Evolutionary conservation across 495 filamentous ascomycete genomes (phyloP).

Genomic region (Penicillium chermesinum): DNA sequence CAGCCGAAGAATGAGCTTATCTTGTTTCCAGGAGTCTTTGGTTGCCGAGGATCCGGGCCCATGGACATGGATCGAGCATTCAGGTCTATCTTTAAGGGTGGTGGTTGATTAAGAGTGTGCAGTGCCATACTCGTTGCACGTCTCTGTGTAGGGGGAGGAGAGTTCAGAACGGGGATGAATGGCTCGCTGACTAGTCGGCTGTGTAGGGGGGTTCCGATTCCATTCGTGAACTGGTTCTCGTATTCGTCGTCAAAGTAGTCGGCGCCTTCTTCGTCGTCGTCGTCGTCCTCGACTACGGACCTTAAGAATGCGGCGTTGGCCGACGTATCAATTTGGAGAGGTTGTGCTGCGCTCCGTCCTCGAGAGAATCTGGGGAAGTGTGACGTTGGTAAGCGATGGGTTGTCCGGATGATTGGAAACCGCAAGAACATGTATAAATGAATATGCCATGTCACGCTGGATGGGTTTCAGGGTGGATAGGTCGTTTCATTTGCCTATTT

Average conservation of each 20-base stretch:
- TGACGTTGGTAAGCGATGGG: constrained; percentile 28
- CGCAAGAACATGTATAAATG: constrained; percentile 16
- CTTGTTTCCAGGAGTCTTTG: constrained; percentile 57
- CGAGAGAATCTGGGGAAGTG: constrained; percentile 35
- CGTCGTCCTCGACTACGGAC: constrained; percentile 23
- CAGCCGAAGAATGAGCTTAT: constrained; percentile 68
- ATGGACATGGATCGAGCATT: constrained; percentile 29
- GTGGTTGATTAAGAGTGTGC: constrained; percentile 32
- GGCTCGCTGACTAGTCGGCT: constrained; percentile 46
- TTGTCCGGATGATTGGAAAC: constrained; percentile 20
- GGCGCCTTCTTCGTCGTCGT: constrained; percentile 27
- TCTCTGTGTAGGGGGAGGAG: constrained; percentile 32
- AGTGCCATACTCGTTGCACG: constrained; percentile 43
- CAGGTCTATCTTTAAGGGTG: constrained; percentile 38
- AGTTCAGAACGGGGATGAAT: constrained; percentile 40
- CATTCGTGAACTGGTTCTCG: constrained; percentile 40
- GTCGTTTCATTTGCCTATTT: too few relatives aligned
- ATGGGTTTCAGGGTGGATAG: background rate
- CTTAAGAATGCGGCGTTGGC: constrained; percentile 19
- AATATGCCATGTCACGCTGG: constrained; percentile 14
- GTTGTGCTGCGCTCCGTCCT: constrained; percentile 26
- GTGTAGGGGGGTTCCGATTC: constrained; percentile 35
- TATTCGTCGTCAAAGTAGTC: constrained; percentile 31
- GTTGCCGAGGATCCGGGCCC: constrained; percentile 34
- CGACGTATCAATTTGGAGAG: constrained; percentile 37